Evolutionary conservation across 768 basidiomycete species (phyloP).

Genomic region (Tylopilus rubrobrunneus): DNA sequence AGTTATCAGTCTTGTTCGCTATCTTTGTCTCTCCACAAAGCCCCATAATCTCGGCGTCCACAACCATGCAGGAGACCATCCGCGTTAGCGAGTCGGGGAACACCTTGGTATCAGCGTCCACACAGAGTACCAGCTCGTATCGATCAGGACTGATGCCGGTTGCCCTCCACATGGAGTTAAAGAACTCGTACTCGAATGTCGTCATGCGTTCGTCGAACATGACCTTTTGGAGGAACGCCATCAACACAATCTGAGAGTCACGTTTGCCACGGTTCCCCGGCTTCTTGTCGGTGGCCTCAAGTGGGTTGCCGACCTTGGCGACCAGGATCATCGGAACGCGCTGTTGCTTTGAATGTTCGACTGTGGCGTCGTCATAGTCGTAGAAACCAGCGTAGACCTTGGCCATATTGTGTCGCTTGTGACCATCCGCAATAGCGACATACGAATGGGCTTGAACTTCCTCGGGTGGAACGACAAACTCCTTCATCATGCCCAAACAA

Average conservation of each 20-base stretch:
- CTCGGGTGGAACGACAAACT: slow-evolving; percentile 70
- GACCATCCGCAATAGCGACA: slow-evolving; percentile 98
- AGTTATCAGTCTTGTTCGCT: slow-evolving; percentile 97
- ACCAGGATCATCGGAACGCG: slow-evolving; percentile 94
- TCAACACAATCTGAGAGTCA: slow-evolving; percentile 95
- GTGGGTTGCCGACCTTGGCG: slow-evolving; percentile 91
- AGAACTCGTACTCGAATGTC: slow-evolving; percentile 99
- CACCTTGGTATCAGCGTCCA: slow-evolving; percentile 97
- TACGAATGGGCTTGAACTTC: slow-evolving; percentile 95
- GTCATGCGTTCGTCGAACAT: slow-evolving; percentile 99
- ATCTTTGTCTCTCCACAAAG: slow-evolving; percentile 99
- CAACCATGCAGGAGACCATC: slow-evolving; percentile 95
- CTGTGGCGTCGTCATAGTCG: slow-evolving; percentile 85
- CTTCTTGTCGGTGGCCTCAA: slow-evolving; percentile 84
- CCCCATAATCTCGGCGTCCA: slow-evolving; percentile 98
- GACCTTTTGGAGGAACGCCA: slow-evolving; percentile 97
- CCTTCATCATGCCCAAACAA: slow-evolving; percentile 94
- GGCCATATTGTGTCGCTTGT: slow-evolving; percentile 99
- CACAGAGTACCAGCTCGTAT: slow-evolving; percentile 93
- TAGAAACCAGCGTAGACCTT: slow-evolving; percentile 98
- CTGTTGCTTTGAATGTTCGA: slow-evolving; percentile 91
- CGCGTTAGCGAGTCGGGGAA: slow-evolving; percentile 97
- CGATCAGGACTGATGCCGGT: slow-evolving; percentile 95
- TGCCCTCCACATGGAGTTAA: slow-evolving; percentile 95
- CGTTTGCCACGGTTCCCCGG: slow-evolving; percentile 99